Percentiles rank a stretch among this genome's conserved stretches.
Conservation (phyloP, 495 filamentous ascomycete genomes). For the Aspergillus leporis region DNA sequence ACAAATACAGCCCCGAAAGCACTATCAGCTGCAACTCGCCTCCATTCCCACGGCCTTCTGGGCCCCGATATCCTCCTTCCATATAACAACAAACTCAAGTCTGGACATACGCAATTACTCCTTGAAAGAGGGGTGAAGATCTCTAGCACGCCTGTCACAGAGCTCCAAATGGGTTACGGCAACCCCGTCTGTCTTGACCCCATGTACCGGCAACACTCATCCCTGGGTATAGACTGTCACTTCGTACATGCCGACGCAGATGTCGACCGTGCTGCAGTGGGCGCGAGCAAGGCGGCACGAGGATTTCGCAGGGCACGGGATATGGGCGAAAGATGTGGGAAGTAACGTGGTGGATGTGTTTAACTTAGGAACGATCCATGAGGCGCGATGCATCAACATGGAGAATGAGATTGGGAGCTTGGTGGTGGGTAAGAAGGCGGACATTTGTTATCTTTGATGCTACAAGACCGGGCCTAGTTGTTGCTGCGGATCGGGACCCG, state of each 20-base stretch:
- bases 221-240: constrained; percentile 54
- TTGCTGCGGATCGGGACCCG: constrained; percentile 41
- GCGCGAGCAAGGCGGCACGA: constrained; percentile 34
- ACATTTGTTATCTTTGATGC: constrained; percentile 49
- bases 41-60: constrained; percentile 36
- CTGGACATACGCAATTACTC: constrained; percentile 29
- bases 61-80: constrained; percentile 38
- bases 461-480: constrained; percentile 42
- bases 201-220: constrained; percentile 27
- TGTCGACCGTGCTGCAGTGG: constrained; percentile 44
- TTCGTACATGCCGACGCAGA: constrained; percentile 43
- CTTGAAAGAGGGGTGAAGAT: constrained; percentile 23
- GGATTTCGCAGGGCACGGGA: constrained; percentile 26
- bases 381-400: constrained; percentile 47
- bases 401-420: constrained; percentile 45
- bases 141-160: constrained; percentile 42
- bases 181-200: constrained; percentile 31
- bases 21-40: constrained; percentile 25
- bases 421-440: constrained; percentile 45
- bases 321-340: constrained; percentile 29
- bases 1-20: neutral
- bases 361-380: constrained; percentile 49
- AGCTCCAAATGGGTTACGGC: constrained; percentile 42
- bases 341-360: constrained; percentile 47
- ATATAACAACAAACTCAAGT: constrained; percentile 29